Evolutionary conservation across 345 rosid genomes (phyloP), one percentile per base, ranked within the genome.

Genomic region (Erysimum cheiranthoides): DNA sequence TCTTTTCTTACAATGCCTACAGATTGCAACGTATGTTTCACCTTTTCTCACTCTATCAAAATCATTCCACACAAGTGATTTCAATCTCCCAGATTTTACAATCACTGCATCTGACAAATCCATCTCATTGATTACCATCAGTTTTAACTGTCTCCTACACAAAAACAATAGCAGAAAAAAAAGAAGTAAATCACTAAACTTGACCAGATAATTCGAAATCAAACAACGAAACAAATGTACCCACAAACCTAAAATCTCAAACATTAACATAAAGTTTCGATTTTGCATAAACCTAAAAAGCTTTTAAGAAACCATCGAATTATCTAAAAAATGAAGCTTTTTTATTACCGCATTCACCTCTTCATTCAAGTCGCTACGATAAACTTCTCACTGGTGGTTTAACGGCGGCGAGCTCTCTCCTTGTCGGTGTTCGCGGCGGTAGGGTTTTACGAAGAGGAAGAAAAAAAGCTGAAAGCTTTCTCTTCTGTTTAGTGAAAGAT

Each of bases 51-150:
- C 85, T 71, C 91, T 78, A 72, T 92, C 97, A 36, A 89, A 92
- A 82, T 92, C 97, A 51, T 88, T 92, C 97, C 97, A 92, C 31
- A 92, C 97, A 17, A 85, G 87, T 73, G 97, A 92, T 75, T 89
- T 92, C 66, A 92, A 70, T 70, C 95, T 84, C 81, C 87, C 85
- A 2, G 96, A 85, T 68, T 87, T 90, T 50, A 88, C 83, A 14
- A 85, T 77, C 73, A 92, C 93, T 14, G 89, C 97, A 79, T 88
- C 97, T 58, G 96, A 82, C 67, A 89, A 70, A 78, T 92, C 97
- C 93, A 92, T 88, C 74, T 73, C 84, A 73, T 68, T 49, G 69
- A 61, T 71, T 77, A 51, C 65, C 76, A 66, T 54, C 59, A 38
- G 72, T 70, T 38, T 76, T 70, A 47, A 58, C 40, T 13, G 61